Percentiles rank a stretch among this genome's conserved stretches.
These are phyloP conservation scores for Fusarium sp. DNA, from an alignment of 2,329 filamentous ascomycete genomes.

Conservation along the genomic window DNA sequence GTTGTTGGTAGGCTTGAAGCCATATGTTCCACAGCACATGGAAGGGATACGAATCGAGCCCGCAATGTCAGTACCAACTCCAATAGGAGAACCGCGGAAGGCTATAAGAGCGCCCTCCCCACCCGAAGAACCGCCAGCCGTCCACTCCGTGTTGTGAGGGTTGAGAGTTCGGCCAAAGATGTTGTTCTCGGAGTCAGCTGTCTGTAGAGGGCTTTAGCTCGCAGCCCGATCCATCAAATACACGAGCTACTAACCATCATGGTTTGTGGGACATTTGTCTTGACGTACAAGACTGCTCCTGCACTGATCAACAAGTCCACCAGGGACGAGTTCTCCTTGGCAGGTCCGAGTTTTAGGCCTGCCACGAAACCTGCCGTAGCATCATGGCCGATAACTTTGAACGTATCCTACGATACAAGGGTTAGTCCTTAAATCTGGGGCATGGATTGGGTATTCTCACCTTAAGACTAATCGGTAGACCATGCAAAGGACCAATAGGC, in stretches of 20 bases:
- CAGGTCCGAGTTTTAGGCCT: slow-evolving; percentile 25
- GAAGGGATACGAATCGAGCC: not conserved
- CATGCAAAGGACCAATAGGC: slow-evolving; percentile 17
- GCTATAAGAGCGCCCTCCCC: slow-evolving; percentile 6
- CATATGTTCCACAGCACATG: not conserved
- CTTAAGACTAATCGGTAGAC: slow-evolving; percentile 31
- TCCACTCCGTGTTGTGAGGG: slow-evolving; percentile 46
- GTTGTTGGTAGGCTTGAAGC: not conserved
- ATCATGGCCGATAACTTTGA: slow-evolving; percentile 25
- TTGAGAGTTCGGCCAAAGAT: slow-evolving; percentile 39
- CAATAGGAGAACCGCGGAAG: not conserved
- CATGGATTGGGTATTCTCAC: not conserved
- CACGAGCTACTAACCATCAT: slow-evolving; percentile 59
- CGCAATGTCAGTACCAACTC: not conserved
- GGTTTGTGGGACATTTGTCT: slow-evolving; percentile 63
- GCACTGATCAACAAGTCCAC: slow-evolving; percentile 35
- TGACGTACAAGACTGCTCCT: slow-evolving; percentile 40
- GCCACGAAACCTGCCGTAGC: slow-evolving; percentile 35
- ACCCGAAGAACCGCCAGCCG: slow-evolving; percentile 33
- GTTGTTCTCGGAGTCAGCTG: slow-evolving; percentile 50
- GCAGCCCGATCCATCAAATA: accelerated
- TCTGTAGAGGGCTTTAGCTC: slow-evolving; percentile 7
- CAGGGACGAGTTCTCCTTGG: slow-evolving; percentile 30
- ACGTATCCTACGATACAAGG: slow-evolving; percentile 22
- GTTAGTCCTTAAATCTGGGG: not conserved